A percentile compares a stretch with the other conserved stretches of the same genome.
Evolutionary conservation across 495 filamentous ascomycete species (phyloP).

Genomic region (Cercophora scortea): DNA sequence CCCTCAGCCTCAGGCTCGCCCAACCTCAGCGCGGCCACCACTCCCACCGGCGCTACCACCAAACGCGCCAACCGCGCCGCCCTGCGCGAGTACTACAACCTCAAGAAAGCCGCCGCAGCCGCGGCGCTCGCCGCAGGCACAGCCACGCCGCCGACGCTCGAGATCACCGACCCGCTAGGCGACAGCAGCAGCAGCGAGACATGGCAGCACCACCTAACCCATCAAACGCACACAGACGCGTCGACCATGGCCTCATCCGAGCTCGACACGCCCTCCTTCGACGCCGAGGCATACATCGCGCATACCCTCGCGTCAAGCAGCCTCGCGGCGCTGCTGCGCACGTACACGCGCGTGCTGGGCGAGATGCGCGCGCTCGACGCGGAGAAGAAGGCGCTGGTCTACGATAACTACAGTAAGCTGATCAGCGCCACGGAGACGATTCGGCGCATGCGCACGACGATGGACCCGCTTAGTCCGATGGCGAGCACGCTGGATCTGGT

Average conservation of each 20-base stretch:
- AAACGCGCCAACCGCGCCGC: conserved; percentile 58
- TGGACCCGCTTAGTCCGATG: conserved; percentile 65
- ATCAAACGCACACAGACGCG: conserved; percentile 23
- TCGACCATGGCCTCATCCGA: conserved; percentile 32
- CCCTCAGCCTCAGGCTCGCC: conserved; percentile 45
- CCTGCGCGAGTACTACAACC: conserved; percentile 88
- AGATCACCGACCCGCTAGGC: conserved; percentile 17
- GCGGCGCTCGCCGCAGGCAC: conserved; percentile 1
- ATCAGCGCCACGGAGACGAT: conserved; percentile 95
- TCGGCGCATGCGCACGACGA: conserved; percentile 63
- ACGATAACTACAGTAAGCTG: conserved; percentile 96
- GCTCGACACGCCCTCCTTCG: conserved; percentile 51
- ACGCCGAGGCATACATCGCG: conserved; percentile 51
- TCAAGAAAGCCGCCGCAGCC: conserved; percentile 42
- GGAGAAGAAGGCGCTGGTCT: conserved; percentile 92
- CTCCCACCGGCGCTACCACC: conserved; percentile 34
- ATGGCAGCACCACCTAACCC: conserved; percentile 7
- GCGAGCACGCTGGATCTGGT: conserved; percentile 67
- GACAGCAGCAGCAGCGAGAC: too few relatives aligned
- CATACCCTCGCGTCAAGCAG: conserved; percentile 56
- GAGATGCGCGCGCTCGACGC: conserved; percentile 89
- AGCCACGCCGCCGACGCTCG: conserved; percentile 27
- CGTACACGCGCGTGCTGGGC: conserved; percentile 55
- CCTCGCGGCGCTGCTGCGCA: conserved; percentile 54
- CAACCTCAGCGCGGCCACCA: conserved; percentile 39